Evolutionary conservation across 805 yeast species (phyloP), one percentile per base, ranked within the genome.

Genomic region (Nakazawaea populi): DNA sequence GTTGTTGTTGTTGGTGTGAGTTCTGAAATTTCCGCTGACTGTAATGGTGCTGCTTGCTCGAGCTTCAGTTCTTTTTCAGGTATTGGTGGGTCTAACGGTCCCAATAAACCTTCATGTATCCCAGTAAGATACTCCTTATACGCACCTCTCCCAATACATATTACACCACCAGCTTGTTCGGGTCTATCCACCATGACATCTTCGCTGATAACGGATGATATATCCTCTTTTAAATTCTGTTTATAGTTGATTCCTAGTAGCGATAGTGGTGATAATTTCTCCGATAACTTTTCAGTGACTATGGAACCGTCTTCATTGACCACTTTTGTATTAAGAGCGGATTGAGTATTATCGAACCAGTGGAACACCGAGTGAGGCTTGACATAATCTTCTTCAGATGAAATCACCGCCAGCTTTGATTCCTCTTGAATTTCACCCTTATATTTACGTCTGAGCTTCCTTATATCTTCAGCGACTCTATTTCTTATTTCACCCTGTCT

Each of bases 101-200:
- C 99, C 44, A 94, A 68, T 63, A 94, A 75, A 5, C 99, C 99
- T 70, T 94, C 99, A 59, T 94, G 97, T 9, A 94, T 64, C 8
- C 99, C 99, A 42, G 78, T 76, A 48, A 94, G 64, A 63, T 89
- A 94, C 72, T 94, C 99, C 65, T 92, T 92, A 65, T 80, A 94
- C 0, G 97, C 92, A 52, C 99, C 99, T 64, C 99, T 77, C 4
- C 99, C 99, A 29, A 94, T 70, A 63, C 97, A 88, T 24, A 94
- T 77, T 10, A 90, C 85, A 42, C 98, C 99, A 29, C 97, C 97
- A 7, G 83, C 78, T 31, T 73, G 60, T 11, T 63, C 62, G 3
- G 80, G 76, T 34, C 73, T 72, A 2, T 56, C 46, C 4, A 68
- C 73, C 34, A 72, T 65, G 1, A 82, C 72, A 60, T 82, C 84